Base-by-base conservation (phyloP, 495 filamentous ascomycete species). In the Corynascus novoguineensis region DNA sequence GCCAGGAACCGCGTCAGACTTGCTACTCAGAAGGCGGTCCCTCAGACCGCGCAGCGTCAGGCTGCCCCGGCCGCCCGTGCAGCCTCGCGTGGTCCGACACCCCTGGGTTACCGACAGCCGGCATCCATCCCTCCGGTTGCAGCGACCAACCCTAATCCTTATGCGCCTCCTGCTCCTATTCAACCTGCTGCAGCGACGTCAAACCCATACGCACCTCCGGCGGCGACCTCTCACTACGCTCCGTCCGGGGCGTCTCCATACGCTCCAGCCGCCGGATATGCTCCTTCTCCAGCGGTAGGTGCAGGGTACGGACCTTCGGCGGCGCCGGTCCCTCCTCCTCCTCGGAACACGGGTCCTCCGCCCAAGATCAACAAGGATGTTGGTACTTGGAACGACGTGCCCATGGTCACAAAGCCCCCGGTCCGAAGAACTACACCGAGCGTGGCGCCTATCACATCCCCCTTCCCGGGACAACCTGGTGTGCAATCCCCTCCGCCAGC, bases 341-440 rank as follows among this genome's bases (percentile, higher is more conserved):
- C 74, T 0, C 70, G 75, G 50, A 67, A 68, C 58, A 65, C 82
- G 31, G 87, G 87, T 24, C 86, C 88, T 12, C 90, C 90, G 50
- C 79, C 87, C 17, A 87, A 83, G 56, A 79, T 80, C 58, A 81
- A 81, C 57, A 83, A 81, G 56, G 84, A 87, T 56, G 81, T 83
- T 40, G 81, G 83, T 32, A 86, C 86, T 51, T 99, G 93, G 93
- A 99, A 99, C 62, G 93, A 99, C 71, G 84, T 92, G 54, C 93
- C 93, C 0, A 83, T 95, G 61, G 88, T 96, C 27, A 79, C 83
- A 28, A 95, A 92, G 67, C 75, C 86, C 38, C 82, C 86, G 25
- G 75, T 79, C 11, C 81, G 90, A 53, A 79, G 85, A 63, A 78
- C 75, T 35, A 95, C 91, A 11, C 90, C 91, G 28, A 82, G 79